Conservation (phyloP, 768 basidiomycete genomes). For the Serendipita sp. region DNA sequence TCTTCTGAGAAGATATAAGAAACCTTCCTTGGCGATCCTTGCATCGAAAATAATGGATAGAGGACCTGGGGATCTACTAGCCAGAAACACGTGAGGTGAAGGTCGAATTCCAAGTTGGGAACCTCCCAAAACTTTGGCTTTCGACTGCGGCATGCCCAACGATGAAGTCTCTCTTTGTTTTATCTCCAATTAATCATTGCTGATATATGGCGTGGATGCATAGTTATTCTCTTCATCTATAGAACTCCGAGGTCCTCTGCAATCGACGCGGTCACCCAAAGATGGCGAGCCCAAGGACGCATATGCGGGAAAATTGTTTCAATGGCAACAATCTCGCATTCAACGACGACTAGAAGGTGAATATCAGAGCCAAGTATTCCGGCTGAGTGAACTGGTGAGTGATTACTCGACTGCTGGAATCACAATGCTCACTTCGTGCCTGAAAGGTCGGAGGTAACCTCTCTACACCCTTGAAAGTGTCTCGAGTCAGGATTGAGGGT, state of each 20-base stretch:
- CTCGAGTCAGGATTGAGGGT: conserved; percentile 69
- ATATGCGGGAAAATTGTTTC: conserved; percentile 30
- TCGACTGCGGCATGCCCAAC: not conserved
- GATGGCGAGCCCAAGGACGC: conserved; percentile 25
- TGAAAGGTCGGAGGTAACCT: conserved; percentile 52
- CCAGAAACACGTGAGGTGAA: not conserved
- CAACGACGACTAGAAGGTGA: conserved; percentile 54
- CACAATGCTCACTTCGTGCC: not conserved
- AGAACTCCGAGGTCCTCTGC: conserved; percentile 5
- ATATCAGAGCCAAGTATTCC: conserved; percentile 53
- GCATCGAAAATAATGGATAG: no score
- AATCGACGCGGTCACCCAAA: not conserved
- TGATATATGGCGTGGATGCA: not conserved
- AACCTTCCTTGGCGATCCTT: not conserved
- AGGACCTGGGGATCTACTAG: no score
- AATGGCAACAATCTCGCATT: conserved; percentile 67
- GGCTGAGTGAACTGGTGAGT: conserved; percentile 50
- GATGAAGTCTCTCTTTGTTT: not conserved
- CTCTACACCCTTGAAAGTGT: conserved; percentile 48
- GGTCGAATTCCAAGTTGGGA: not conserved
- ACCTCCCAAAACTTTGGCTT: not conserved
- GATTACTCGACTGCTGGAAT: not conserved
- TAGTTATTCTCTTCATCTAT: not conserved
- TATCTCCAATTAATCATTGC: not conserved
- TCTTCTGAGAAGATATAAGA: conserved; percentile 3